Conservation (phyloP, 2,329 filamentous ascomycete genomes). For the Penicillium vulpinum region DNA sequence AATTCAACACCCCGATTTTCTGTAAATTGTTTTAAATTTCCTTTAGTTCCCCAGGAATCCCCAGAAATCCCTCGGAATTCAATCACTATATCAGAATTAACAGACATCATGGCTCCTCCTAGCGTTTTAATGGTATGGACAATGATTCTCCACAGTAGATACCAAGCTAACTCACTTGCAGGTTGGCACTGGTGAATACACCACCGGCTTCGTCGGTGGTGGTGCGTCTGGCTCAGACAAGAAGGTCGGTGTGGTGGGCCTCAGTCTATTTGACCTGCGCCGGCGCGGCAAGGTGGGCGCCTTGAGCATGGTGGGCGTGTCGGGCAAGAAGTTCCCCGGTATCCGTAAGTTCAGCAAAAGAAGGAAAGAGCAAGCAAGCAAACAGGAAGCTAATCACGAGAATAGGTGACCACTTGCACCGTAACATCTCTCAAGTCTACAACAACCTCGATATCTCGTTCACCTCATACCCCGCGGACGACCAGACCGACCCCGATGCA, state of each 20-base stretch:
- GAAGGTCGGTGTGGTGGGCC: slow-evolving; percentile 89
- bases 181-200: slow-evolving; percentile 95
- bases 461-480: slow-evolving; percentile 75
- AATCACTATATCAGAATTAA: not conserved
- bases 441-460: slow-evolving; percentile 87
- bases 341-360: slow-evolving; percentile 63
- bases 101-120: slow-evolving; percentile 56
- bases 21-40: slow-evolving; percentile 9
- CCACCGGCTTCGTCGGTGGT: slow-evolving; percentile 86
- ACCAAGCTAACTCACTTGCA: slow-evolving; percentile 30
- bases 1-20: slow-evolving; percentile 8
- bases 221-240: slow-evolving; percentile 87
- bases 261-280: slow-evolving; percentile 86
- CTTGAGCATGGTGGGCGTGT: slow-evolving; percentile 85
- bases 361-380: not conserved
- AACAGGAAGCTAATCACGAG: slow-evolving; percentile 8
- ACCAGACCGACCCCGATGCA: slow-evolving; percentile 70
- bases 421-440: slow-evolving; percentile 86
- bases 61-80: not conserved
- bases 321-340: slow-evolving; percentile 84
- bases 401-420: slow-evolving; percentile 74
- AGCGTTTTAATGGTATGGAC: slow-evolving; percentile 66
- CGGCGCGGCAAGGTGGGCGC: slow-evolving; percentile 83
- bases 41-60: not conserved
- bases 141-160: not conserved